Base-by-base conservation (phyloP, 2,329 filamentous ascomycete species). In the Ilyonectria mors-panacis region DNA sequence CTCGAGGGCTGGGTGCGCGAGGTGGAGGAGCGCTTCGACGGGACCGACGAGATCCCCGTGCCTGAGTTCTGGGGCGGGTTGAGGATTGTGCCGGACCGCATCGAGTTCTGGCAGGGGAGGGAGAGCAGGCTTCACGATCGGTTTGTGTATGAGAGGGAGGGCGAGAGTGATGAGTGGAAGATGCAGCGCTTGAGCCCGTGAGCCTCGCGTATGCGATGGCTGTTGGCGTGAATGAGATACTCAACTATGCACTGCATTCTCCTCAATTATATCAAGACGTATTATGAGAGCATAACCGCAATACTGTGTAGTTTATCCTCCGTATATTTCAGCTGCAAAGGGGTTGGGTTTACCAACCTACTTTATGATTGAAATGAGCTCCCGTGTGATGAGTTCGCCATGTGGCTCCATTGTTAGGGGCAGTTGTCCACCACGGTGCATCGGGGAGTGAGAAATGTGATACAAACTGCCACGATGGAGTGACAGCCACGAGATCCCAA, bases 91-190 rank as follows among this genome's bases (percentile, higher is more conserved):
- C 95, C 96, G 0, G 92, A 94, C 77, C 89, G 90, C 74, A 87
- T 99, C 55, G 96, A 99, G 86, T 99, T 99, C 80, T 99, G 96
- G 90, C 95, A 98, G 85, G 96, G 96, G 3, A 88, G 96, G 75
- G 88, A 94, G 78, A 97, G 92, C 82, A 87, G 96, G 66, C 83
- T 99, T 80, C 96, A 99, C 82, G 96, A 99, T 85, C 92, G 96
- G 26, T 98, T 99, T 79, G 88, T 91, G 68, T 98, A 98, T 82
- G 89, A 90, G 63, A 90, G 88, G 78, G 86, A 88, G 56, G 84
- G 83, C 59, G 84, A 83, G 56, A 78, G 75, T 12, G 82, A 74
- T 17, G 79, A 81, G 61, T 95, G 92, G 93, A 87, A 82, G 76
- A 82, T 96, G 73, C 87, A 94, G 74, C 89, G 93, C 75, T 79